Conservation (phyloP, 2,329 filamentous ascomycete species). For the Cyanodermella asteris region DNA sequence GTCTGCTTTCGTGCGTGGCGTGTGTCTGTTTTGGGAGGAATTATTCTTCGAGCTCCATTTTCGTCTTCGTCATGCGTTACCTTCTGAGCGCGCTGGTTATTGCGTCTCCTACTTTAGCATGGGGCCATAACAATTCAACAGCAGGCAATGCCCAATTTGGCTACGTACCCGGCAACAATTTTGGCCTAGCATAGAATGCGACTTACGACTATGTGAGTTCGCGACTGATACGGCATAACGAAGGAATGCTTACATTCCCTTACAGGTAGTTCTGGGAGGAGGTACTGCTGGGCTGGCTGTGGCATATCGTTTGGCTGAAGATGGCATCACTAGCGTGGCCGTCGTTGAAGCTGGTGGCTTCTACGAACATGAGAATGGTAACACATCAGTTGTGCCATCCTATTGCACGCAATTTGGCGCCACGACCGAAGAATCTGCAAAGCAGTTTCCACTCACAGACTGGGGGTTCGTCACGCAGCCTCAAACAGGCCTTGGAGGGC, state of each 20-base stretch:
- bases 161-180: too few species aligned
- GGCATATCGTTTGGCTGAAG: conserved; percentile 9
- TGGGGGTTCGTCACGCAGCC: conserved; percentile 12
- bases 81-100: too few species aligned
- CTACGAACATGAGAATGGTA: conserved; percentile 13
- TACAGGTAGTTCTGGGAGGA: conserved; percentile 10
- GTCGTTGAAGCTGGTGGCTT: conserved; percentile 12
- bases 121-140: too few species aligned
- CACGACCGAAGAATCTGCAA: conserved; percentile 2
- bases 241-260: too few species aligned
- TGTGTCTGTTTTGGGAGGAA: conserved; percentile 1
- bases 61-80: too few species aligned
- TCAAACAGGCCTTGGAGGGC: conserved; percentile 9
- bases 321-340: conserved; percentile 9
- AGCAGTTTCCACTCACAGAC: conserved; percentile 12
- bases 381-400: conserved; percentile 9
- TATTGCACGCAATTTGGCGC: conserved; percentile 7
- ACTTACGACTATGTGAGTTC: too few species aligned
- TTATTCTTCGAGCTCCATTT: too few species aligned
- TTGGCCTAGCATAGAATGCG: too few species aligned
- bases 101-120: too few species aligned
- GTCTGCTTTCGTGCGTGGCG: conserved; percentile 1
- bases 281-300: conserved; percentile 10
- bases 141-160: too few species aligned
- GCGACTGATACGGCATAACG: too few species aligned